A percentile compares a stretch with the other conserved stretches of the same genome.
Evolutionary conservation across 352 stramenopile genomes (phyloP).

Genomic region (Phytophthora tubulina): DNA sequence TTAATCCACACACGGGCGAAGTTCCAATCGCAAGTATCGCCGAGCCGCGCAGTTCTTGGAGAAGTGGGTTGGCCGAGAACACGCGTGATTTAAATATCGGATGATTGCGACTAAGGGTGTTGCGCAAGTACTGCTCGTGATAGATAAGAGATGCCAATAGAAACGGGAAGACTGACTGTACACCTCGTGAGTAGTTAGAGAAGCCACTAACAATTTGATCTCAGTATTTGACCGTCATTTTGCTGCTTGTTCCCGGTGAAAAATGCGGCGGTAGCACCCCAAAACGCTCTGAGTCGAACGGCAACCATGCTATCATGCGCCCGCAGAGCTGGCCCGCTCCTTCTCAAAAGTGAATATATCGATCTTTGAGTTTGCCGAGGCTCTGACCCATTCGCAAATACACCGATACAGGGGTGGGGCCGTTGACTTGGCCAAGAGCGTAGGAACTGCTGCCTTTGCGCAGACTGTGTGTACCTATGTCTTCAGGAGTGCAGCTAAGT

Average conservation of each 20-base stretch:
- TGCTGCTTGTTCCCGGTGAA: neutral
- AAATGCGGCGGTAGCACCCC: slow-evolving; percentile 15
- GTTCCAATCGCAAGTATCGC: neutral
- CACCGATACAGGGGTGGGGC: neutral
- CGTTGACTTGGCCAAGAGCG: slow-evolving; percentile 10
- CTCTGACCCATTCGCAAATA: slow-evolving; percentile 3
- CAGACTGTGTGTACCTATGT: slow-evolving; percentile 9
- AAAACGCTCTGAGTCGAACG: slow-evolving; percentile 12
- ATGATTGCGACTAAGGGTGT: neutral
- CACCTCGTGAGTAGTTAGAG: slow-evolving; percentile 10
- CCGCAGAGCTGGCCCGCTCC: slow-evolving; percentile 13
- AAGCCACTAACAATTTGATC: slow-evolving; percentile 15
- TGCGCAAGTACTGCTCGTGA: slow-evolving; percentile 7
- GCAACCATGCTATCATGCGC: slow-evolving; percentile 14
- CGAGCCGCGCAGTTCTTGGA: slow-evolving; percentile 1
- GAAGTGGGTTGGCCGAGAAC: slow-evolving; percentile 9
- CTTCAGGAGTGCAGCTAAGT: neutral
- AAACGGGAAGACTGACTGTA: slow-evolving; percentile 13
- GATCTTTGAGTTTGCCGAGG: slow-evolving; percentile 13
- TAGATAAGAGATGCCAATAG: slow-evolving; percentile 8
- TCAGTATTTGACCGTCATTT: slow-evolving; percentile 2
- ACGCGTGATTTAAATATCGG: slow-evolving; percentile 15
- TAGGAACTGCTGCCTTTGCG: slow-evolving; percentile 9
- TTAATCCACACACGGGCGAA: slow-evolving; percentile 4
- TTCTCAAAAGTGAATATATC: slow-evolving; percentile 16